Evolutionary conservation across 2,329 filamentous ascomycete genomes (phyloP), one percentile per base, ranked within the genome.

Genomic region (Chaetomiaceae sp.): DNA sequence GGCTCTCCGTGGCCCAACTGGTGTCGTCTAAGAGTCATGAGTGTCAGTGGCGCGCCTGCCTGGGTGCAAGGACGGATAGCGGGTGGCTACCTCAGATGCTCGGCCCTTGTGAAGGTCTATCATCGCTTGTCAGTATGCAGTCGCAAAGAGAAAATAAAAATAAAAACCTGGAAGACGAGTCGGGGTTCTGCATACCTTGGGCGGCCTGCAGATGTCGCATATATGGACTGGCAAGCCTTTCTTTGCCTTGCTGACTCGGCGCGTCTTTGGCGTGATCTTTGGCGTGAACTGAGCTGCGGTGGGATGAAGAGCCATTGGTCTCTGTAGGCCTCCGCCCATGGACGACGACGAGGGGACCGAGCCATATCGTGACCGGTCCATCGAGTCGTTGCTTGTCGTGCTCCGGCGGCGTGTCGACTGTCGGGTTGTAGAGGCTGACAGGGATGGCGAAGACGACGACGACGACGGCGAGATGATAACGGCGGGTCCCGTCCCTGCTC

Each of bases 51-150:
- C n/a, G n/a, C n/a, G n/a, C n/a, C n/a, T n/a, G n/a, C n/a, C n/a
- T n/a, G n/a, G n/a, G n/a, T n/a, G n/a, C n/a, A 27, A 27, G 25
- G 25, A 8, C 36, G 2, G 16, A 21, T 9, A 30, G 14, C 21
- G n/a, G n/a, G 43, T 9, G 13, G 65, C 66, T 59, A 84, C 80
- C 79, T 79, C 37, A 84, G 67, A 66, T 84, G 81, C 62, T 84
- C 81, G 27, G 81, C 81, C 62, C 81, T 72, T 11, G 80, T 83
- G 57, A 84, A 84, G 2, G 78, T 83, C 81, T 84, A 18, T 37
- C 10, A 36, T 30, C 47, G 13, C 53, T 43, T 36, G 54, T 68
- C 25, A 67, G 62, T 54, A 56, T 33, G 33, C 32, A 25, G 3
- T 34, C 7, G 8, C 3, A 21, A 25, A 27, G 11, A n/a, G n/a